Evolutionary conservation across 768 basidiomycete species (phyloP), one percentile per base, ranked within the genome.

Genomic region (Termitomyces sp.): DNA sequence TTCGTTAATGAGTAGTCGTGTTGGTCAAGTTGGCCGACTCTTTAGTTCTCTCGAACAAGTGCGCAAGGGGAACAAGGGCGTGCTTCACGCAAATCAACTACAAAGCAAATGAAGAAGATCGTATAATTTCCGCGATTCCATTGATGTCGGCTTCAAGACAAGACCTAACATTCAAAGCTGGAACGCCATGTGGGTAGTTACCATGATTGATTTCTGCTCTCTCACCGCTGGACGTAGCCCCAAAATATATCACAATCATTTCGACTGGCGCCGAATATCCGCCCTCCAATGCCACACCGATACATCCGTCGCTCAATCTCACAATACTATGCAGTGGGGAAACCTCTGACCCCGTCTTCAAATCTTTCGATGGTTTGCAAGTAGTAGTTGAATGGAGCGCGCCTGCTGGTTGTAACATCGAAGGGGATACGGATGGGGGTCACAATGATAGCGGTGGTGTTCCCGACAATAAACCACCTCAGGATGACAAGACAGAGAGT

Each of bases 91-190:
- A 80, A 63, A 80, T 76, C 34, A 92, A 92, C 64, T 63, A 73
- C 62, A 91, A 89, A 69, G 62, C 67, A 1, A 77, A 74, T 21
- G 69, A 75, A 40, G 54, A 73, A 2, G 86, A 90, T 61, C 80
- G 90, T 50, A 70, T 95, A 64, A 75, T 84, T 27, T 75, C 83
- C 31, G 89, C 92, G n/a, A 83, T 95, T 54, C 85, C 90, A n/a
- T 64, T 94, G 31, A 89, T 85, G 9, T 74, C 77, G 59, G 65
- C 72, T 5, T 66, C 69, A 32, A 66, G 66, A 17, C 63, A 78
- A 31, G 56, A 75, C 19, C 66, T 75, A 27, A 63, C 63, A 45
- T 69, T 68, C 53, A 60, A 46, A 60, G 27, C 47, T 42, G 71
- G 62, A 61, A 71, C 59, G 71, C 77, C 80, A 63, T 65, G 85